Base-by-base conservation (phyloP, 2,329 filamentous ascomycete genomes). In the Cytospora leucostoma region DNA sequence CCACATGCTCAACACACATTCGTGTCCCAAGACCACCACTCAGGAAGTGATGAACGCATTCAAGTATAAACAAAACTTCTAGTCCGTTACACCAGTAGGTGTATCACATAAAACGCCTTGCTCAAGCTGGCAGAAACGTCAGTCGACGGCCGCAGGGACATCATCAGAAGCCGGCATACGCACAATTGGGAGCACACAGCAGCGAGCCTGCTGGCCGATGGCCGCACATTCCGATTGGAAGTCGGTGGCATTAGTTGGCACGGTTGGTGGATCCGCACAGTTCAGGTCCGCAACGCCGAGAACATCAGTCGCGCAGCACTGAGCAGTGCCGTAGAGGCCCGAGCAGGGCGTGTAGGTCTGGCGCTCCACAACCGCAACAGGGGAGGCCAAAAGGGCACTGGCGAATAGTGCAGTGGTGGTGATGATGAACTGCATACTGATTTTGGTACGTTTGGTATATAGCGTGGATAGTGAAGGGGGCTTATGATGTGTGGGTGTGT, bases 241-340 rank as follows among this genome's bases (percentile, higher is more conserved):
- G 34, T 69, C 50, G 53, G 27, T 19, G 19, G 70, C 71, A 53
- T 47, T 62, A 55, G 67, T 35, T 8, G 69, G 68, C 10, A 61
- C 57, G 3, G 56, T 55, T 7, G 70, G 66, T 8, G 70, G 65
- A 49, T 75, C 71, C 19, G 70, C 74, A 72, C 86, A 89, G 77
- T 88, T 76, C 32, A 87, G 76, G 71, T 84, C 76, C 3, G 80
- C 83, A 63, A 87, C 66, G 64, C 83, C 80, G 47, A 88, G 80
- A 38, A 88, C 79, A 67, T 88, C 83, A 32, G 84, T 86, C 15
- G 85, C 82, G 71, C 86, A 89, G 79, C 86, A 89, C 67, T 83
- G 79, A 4, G 82, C 70, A 37, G 68, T 76, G 67, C 70, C 72
- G 68, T 80, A 80, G 21, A 81, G 74, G 19, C 74, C 75, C 35